Evolutionary conservation across 1,284 basidiomycete species (phyloP).

Genomic region (Calocybe gambosa): DNA sequence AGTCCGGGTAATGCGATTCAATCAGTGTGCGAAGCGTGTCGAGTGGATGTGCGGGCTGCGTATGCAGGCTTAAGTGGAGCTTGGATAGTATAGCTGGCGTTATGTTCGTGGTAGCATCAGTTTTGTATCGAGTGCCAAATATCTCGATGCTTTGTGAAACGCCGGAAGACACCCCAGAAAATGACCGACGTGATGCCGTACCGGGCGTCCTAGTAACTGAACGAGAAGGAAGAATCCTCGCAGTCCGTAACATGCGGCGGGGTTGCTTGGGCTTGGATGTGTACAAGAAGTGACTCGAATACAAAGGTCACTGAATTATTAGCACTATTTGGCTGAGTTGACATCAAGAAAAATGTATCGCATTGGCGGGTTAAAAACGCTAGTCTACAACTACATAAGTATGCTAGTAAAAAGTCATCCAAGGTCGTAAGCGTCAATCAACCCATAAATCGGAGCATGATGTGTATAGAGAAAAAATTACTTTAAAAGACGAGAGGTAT

Average conservation of each 20-base stretch:
- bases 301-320: background rate
- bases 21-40: conserved; percentile 81
- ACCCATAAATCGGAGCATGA: conserved; percentile 8
- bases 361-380: conserved; percentile 11
- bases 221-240: conserved; percentile 9
- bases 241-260: conserved; percentile 12
- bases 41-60: conserved; percentile 78
- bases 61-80: conserved; percentile 65
- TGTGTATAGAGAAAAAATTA: conserved; percentile 8
- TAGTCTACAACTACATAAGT: conserved; percentile 23
- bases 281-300: background rate
- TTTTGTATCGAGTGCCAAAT: conserved; percentile 56
- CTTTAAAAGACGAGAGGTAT: conserved; percentile 15
- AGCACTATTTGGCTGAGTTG: conserved; percentile 14
- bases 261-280: background rate
- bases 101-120: conserved; percentile 81
- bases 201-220: conserved; percentile 2
- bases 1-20: conserved; percentile 76
- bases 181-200: conserved; percentile 6
- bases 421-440: conserved; percentile 19
- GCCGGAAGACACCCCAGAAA: conserved; percentile 12
- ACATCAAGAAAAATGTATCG: conserved; percentile 14
- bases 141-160: conserved; percentile 32
- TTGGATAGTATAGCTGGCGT: conserved; percentile 83
- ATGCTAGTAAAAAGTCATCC: conserved; percentile 14